Conservation (phyloP, 495 filamentous ascomycete genomes). For the Chaetomium tenue region DNA sequence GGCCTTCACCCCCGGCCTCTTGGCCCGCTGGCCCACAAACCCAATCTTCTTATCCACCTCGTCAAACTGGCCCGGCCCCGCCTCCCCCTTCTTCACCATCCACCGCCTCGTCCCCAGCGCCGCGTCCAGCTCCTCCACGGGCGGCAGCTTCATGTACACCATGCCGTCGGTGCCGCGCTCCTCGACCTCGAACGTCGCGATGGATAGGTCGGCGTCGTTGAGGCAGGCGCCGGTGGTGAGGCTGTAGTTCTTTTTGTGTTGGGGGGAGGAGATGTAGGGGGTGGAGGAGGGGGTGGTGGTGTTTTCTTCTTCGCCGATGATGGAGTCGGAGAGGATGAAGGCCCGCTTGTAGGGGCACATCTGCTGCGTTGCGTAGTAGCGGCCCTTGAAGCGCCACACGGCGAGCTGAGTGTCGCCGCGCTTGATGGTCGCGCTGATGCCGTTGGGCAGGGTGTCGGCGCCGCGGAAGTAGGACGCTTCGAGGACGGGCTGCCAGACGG, state of each 20-base stretch:
- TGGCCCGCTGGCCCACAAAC: slow-evolving; percentile 41
- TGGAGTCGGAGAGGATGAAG: slow-evolving; percentile 82
- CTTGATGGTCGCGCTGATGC: slow-evolving; percentile 71
- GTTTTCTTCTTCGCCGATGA: slow-evolving; percentile 89
- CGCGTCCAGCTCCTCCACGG: slow-evolving; percentile 79
- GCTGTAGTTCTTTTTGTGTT: slow-evolving; percentile 90
- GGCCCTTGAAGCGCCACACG: slow-evolving; percentile 80
- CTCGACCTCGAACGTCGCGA: slow-evolving; percentile 83
- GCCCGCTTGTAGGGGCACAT: slow-evolving; percentile 98
- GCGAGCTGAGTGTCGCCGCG: slow-evolving; percentile 90
- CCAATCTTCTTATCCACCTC: slow-evolving; percentile 65
- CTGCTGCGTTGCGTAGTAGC: slow-evolving; percentile 89
- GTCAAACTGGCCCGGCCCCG: slow-evolving; percentile 57
- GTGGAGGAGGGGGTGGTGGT: slow-evolving; percentile 40
- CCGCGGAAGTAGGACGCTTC: slow-evolving; percentile 67
- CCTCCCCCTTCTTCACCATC: slow-evolving; percentile 76
- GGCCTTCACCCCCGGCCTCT: slow-evolving; percentile 44
- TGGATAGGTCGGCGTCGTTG: slow-evolving; percentile 71
- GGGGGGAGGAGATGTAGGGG: slow-evolving; percentile 85
- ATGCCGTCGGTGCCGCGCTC: slow-evolving; percentile 52
- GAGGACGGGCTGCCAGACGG: slow-evolving; percentile 85
- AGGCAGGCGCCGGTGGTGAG: slow-evolving; percentile 71
- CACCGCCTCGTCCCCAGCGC: slow-evolving; percentile 79
- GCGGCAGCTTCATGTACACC: slow-evolving; percentile 84
- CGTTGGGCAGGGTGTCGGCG: slow-evolving; percentile 63